Conservation (phyloP, 106 monocot genomes). For the Dendrobium nobile region DNA sequence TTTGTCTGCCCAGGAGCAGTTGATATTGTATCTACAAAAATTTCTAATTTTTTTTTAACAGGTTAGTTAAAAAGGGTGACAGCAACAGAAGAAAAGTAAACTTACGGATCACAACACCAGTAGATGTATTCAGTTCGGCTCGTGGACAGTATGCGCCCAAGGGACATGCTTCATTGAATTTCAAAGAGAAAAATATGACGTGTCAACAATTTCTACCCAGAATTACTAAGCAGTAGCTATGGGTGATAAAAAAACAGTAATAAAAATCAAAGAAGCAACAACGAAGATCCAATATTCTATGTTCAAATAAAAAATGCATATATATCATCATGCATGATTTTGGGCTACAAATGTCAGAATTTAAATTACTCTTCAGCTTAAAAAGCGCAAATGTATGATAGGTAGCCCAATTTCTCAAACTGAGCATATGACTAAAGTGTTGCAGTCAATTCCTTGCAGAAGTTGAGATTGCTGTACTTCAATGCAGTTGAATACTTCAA, state of each 20-base stretch:
- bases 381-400: no score
- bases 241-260: background rate
- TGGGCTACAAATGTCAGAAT: no score
- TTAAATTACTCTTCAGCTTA: no score
- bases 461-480: no score
- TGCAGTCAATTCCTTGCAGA: no score
- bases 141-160: constrained; percentile 58
- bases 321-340: no score
- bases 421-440: no score
- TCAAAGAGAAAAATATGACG: background rate
- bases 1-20: constrained; percentile 31
- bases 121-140: constrained; percentile 34
- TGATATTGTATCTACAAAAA: constrained; percentile 54
- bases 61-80: background rate
- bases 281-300: background rate
- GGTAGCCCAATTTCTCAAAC: no score
- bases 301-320: no score
- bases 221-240: background rate
- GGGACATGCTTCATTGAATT: constrained; percentile 55
- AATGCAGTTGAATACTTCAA: no score
- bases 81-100: background rate
- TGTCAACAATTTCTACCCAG: background rate
- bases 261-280: background rate
- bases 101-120: constrained; percentile 76
- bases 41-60: background rate